These are phyloP conservation scores for Phytopythium sindhum DNA, from an alignment of 352 stramenopile genomes.

Conservation along the genomic window DNA sequence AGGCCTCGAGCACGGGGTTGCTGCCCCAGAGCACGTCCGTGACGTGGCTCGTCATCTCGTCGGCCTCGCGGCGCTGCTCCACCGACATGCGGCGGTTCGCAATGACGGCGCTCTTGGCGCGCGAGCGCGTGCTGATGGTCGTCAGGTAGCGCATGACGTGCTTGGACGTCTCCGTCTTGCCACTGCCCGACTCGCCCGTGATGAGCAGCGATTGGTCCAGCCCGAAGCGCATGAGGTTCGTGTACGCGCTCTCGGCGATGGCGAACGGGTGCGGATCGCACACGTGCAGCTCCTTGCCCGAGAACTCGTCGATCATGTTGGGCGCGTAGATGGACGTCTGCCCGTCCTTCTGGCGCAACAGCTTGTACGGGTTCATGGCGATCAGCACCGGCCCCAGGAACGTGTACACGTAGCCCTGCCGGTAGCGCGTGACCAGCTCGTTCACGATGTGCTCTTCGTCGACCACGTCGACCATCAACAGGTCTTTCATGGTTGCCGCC, in stretches of 20 bases:
- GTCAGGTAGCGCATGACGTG: constrained; percentile 95
- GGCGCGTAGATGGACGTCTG: constrained; percentile 71
- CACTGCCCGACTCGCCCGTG: constrained; percentile 82
- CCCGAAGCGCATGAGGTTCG: constrained; percentile 85
- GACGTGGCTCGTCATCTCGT: constrained; percentile 68
- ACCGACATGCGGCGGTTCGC: constrained; percentile 78
- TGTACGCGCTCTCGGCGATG: constrained; percentile 86
- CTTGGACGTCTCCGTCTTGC: constrained; percentile 96
- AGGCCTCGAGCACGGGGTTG: constrained; percentile 82
- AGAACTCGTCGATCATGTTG: constrained; percentile 77
- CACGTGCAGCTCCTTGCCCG: constrained; percentile 78
- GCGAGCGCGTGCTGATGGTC: constrained; percentile 67
- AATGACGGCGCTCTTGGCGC: constrained; percentile 66
- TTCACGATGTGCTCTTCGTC: constrained; percentile 75
- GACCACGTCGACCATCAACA: constrained; percentile 77
- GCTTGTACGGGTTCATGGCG: constrained; percentile 90
- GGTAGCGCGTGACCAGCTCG: constrained; percentile 76
- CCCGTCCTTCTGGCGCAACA: constrained; percentile 59
- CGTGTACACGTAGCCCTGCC: constrained; percentile 85
- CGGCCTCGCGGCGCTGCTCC: constrained; percentile 65
- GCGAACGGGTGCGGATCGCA: constrained; percentile 83
- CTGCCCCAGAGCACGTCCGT: constrained; percentile 76
- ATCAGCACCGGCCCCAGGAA: constrained; percentile 91
- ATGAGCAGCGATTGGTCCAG: constrained; percentile 85
- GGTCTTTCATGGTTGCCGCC: constrained; percentile 44